Evolutionary conservation across 495 filamentous ascomycete genomes (phyloP).

Genomic region (Tuber borchii): DNA sequence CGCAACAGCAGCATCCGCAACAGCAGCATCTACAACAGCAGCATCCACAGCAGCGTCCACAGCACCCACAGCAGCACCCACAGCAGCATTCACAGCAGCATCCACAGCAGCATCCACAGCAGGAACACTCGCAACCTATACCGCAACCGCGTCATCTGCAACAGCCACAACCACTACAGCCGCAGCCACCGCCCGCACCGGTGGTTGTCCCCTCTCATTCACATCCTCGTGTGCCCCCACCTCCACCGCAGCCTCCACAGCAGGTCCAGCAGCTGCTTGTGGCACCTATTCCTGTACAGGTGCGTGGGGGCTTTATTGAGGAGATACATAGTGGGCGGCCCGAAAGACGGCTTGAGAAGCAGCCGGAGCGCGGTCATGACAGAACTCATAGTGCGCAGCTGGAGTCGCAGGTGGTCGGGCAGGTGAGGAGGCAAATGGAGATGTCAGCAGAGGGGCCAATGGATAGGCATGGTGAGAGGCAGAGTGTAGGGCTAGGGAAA

Average conservation of each 20-base stretch:
- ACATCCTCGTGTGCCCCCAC: conserved; percentile 7
- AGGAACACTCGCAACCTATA: conserved; percentile 20
- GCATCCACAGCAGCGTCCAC: conserved; percentile 22
- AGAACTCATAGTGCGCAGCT: not conserved
- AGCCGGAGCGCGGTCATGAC: not conserved
- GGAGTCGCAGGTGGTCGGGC: conserved; percentile 9
- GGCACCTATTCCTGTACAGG: conserved; percentile 11
- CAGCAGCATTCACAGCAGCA: conserved; percentile 21
- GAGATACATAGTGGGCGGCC: not conserved
- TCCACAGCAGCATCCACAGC: conserved; percentile 19
- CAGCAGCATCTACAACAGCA: conserved; percentile 12
- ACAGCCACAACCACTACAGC: conserved; percentile 16
- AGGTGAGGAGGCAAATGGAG: conserved; percentile 5
- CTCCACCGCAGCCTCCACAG: conserved; percentile 10
- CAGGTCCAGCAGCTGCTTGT: conserved; percentile 18
- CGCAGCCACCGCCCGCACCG: conserved; percentile 16
- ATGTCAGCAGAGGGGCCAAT: conserved; percentile 9
- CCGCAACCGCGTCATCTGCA: conserved; percentile 22
- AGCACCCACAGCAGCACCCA: conserved; percentile 23
- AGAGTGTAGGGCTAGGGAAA: not conserved
- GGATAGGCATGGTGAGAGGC: conserved; percentile 2
- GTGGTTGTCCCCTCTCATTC: conserved; percentile 8
- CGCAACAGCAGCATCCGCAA: conserved; percentile 20
- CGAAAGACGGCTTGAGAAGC: not conserved
- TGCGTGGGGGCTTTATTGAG: not conserved